These are phyloP conservation scores for Lasiodiplodia citricola DNA, from an alignment of 2,329 filamentous ascomycete species.

Conservation along the genomic window DNA sequence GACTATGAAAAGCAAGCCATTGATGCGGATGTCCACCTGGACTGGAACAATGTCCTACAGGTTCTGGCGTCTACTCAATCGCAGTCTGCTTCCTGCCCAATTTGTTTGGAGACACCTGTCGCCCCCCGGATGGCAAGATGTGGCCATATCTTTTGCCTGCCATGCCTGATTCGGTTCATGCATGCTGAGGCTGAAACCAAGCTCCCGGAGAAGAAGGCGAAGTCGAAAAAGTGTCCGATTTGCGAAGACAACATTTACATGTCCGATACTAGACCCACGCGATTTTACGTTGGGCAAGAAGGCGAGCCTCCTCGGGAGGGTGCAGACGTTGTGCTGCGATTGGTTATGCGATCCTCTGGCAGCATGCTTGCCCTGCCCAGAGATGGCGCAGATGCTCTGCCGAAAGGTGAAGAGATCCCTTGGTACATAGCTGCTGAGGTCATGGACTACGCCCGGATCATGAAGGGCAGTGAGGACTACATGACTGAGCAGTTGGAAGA, in stretches of 20 bases:
- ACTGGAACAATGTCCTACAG: conserved; percentile 90
- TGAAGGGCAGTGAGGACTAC: conserved; percentile 91
- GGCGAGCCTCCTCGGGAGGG: conserved; percentile 79
- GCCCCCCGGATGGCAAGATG: conserved; percentile 97
- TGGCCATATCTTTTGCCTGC: conserved; percentile 94
- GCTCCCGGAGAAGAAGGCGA: conserved; percentile 68
- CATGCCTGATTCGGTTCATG: conserved; percentile 95
- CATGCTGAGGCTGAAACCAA: conserved; percentile 75
- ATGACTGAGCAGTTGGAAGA: conserved; percentile 80
- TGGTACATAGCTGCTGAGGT: conserved; percentile 97
- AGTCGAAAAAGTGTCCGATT: conserved; percentile 95
- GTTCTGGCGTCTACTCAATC: conserved; percentile 89
- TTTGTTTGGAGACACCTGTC: conserved; percentile 90
- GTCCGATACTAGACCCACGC: conserved; percentile 85
- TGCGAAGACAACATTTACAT: conserved; percentile 93
- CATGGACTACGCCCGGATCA: conserved; percentile 90
- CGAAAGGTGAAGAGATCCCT: conserved; percentile 76
- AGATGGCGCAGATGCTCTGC: conserved; percentile 75
- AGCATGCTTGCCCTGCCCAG: conserved; percentile 87
- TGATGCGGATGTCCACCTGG: conserved; percentile 86
- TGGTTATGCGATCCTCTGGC: conserved; percentile 79
- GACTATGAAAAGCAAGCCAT: conserved; percentile 80
- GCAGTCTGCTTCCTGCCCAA: conserved; percentile 87
- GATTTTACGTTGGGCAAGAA: conserved; percentile 91
- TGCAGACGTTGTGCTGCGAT: conserved; percentile 84